A percentile compares a stretch with the other conserved stretches of the same genome.
These are phyloP conservation scores for Naganishia friedmannii DNA, from an alignment of 768 basidiomycete species.

Conservation along the genomic window DNA sequence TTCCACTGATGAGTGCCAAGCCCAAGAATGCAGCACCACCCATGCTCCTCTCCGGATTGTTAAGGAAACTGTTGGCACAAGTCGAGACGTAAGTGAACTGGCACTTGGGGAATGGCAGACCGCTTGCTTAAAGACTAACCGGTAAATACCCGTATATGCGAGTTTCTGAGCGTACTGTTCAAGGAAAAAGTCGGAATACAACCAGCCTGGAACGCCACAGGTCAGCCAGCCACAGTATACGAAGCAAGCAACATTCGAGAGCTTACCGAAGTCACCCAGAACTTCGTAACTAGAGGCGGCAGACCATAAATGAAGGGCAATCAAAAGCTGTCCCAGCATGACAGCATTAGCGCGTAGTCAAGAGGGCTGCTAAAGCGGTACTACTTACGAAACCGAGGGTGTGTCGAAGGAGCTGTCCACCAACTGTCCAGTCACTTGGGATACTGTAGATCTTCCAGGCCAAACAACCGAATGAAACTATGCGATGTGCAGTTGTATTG, in stretches of 20 bases:
- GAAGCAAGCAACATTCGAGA: background rate
- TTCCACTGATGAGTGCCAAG: slow-evolving; percentile 82
- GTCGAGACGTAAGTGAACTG: slow-evolving; percentile 53
- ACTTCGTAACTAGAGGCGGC: slow-evolving; percentile 86
- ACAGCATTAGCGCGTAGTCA: background rate
- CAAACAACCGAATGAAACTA: slow-evolving; percentile 79
- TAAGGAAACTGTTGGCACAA: slow-evolving; percentile 60
- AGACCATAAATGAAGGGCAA: slow-evolving; percentile 87
- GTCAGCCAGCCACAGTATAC: background rate
- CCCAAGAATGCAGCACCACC: slow-evolving; percentile 95
- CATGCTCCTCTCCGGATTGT: slow-evolving; percentile 88
- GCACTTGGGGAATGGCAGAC: background rate
- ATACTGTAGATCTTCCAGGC: slow-evolving; percentile 86
- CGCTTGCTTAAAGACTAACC: slow-evolving; percentile 55
- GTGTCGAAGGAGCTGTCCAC: slow-evolving; percentile 80
- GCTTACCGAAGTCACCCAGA: slow-evolving; percentile 81
- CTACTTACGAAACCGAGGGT: slow-evolving; percentile 75
- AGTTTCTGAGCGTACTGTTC: slow-evolving; percentile 85
- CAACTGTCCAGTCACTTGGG: slow-evolving; percentile 80
- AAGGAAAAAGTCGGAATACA: slow-evolving; percentile 95
- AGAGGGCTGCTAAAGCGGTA: background rate
- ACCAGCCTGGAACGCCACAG: slow-evolving; percentile 68
- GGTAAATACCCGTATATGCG: slow-evolving; percentile 95
- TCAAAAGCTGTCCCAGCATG: slow-evolving; percentile 61
- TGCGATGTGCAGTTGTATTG: background rate